phyloP scores from a whole-genome alignment of 176 grass and related monocot species.

The Eremochloa ophiuroides region DNA sequence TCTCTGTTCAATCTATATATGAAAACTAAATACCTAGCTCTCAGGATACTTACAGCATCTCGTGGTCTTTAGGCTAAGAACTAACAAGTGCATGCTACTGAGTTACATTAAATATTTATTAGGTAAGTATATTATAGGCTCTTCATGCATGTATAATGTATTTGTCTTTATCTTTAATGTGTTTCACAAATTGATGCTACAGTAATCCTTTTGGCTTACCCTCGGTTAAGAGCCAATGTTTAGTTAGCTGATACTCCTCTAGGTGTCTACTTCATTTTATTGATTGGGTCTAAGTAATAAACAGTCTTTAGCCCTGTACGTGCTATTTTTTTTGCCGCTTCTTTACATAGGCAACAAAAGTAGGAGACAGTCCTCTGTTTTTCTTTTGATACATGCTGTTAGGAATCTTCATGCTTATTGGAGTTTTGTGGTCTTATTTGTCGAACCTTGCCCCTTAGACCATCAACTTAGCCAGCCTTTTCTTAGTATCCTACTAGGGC shows the following conservation, averaged over 20 bases:
- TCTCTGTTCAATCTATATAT: slow-evolving; percentile 19
- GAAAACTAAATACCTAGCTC: slow-evolving; percentile 19
- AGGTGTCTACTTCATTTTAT: slow-evolving; percentile 40
- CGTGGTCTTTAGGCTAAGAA: slow-evolving; percentile 19
- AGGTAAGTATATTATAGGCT: slow-evolving; percentile 19
- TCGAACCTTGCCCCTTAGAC: slow-evolving; percentile 39
- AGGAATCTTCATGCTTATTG: slow-evolving; percentile 53
- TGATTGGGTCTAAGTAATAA: slow-evolving; percentile 29
- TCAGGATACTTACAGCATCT: slow-evolving; percentile 17
- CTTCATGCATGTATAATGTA: slow-evolving; percentile 27
- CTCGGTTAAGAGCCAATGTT: slow-evolving; percentile 21
- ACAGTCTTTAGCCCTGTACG: slow-evolving; percentile 28
- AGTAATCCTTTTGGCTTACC: slow-evolving; percentile 12
- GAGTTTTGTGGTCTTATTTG: slow-evolving; percentile 39
- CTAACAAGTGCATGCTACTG: background rate
- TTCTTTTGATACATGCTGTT: slow-evolving; percentile 29
- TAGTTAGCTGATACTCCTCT: slow-evolving; percentile 30
- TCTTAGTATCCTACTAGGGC: slow-evolving; percentile 43
- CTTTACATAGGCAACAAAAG: slow-evolving; percentile 36
- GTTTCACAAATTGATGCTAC: slow-evolving; percentile 23
- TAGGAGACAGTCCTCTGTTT: slow-evolving; percentile 34
- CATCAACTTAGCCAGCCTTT: slow-evolving; percentile 42
- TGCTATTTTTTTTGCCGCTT: slow-evolving; percentile 1
- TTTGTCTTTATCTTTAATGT: slow-evolving; percentile 23
- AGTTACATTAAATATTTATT: slow-evolving; percentile 11